These are phyloP conservation scores for Phoenix roebelenii DNA, from an alignment of 176 grass and related monocot genomes.

Conservation along the genomic window DNA sequence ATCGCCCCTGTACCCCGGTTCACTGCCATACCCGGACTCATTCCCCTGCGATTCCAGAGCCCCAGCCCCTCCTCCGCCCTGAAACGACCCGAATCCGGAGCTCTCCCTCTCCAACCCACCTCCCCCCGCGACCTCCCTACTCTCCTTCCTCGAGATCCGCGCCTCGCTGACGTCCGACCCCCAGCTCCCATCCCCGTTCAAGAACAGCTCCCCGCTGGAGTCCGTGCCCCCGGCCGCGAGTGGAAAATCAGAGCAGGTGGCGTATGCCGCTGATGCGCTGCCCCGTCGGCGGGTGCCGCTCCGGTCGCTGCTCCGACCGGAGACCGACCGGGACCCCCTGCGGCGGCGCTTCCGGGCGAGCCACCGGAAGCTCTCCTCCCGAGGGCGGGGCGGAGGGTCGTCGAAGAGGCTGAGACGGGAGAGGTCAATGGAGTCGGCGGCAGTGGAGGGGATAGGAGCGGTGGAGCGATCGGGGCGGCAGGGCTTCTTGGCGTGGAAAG, in stretches of 20 bases:
- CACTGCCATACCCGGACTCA: constrained; percentile 73
- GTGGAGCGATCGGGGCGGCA: constrained; percentile 63
- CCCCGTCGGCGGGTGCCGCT: constrained; percentile 30
- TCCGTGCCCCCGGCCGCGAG: constrained; percentile 55
- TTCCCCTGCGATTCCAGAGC: constrained; percentile 29
- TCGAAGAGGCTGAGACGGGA: constrained; percentile 28
- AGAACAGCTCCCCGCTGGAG: constrained; percentile 65
- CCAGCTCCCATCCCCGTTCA: constrained; percentile 31
- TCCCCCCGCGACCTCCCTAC: neutral
- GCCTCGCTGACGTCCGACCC: constrained; percentile 66
- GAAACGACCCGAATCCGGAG: constrained; percentile 29
- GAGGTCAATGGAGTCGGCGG: constrained; percentile 20
- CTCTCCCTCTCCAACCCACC: constrained; percentile 32
- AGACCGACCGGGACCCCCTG: constrained; percentile 51
- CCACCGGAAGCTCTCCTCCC: constrained; percentile 56
- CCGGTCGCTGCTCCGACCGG: constrained; percentile 70
- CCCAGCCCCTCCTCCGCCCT: neutral
- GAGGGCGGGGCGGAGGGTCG: constrained; percentile 25
- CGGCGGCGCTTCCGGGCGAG: constrained; percentile 54
- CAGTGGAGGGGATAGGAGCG: constrained; percentile 24
- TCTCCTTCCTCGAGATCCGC: constrained; percentile 27
- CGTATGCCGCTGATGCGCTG: constrained; percentile 21
- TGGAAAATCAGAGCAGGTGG: constrained; percentile 76
- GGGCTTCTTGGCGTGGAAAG: constrained; percentile 58
- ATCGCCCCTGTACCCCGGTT: constrained; percentile 66